Percentiles rank a stretch among this genome's conserved stretches.
Conservation (phyloP, 805 yeast genomes). For the Starmerella apis region DNA sequence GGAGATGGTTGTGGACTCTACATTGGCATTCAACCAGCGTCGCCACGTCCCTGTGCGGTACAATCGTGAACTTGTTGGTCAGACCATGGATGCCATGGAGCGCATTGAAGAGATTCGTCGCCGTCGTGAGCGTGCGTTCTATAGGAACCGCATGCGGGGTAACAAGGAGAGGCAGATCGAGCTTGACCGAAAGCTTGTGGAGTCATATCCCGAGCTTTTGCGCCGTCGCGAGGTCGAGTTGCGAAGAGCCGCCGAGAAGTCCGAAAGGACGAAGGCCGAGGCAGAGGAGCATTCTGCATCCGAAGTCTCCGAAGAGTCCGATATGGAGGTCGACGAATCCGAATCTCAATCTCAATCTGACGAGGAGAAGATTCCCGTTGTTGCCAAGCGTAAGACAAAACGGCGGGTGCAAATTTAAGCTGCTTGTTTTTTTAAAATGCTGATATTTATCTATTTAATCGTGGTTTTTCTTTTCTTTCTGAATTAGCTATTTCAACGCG, state of each 20-base stretch:
- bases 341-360: conserved; percentile 29
- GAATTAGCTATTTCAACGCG: not conserved
- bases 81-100: conserved; percentile 89
- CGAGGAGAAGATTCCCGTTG: conserved; percentile 39
- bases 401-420: conserved; percentile 18
- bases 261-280: conserved; percentile 40
- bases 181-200: conserved; percentile 80
- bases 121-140: conserved; percentile 96
- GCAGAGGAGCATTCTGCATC: conserved; percentile 37
- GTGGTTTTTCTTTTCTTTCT: not conserved
- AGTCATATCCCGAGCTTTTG: conserved; percentile 76
- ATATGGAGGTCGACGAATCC: conserved; percentile 33
- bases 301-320: conserved; percentile 40
- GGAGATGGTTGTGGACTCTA: conserved; percentile 93
- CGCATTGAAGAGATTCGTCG: conserved; percentile 92
- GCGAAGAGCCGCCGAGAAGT: conserved; percentile 53
- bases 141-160: conserved; percentile 98
- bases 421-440: not conserved
- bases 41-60: conserved; percentile 97
- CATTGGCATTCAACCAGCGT: conserved; percentile 91
- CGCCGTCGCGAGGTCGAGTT: conserved; percentile 89
- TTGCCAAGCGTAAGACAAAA: conserved; percentile 55
- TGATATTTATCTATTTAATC: conserved; percentile 5
- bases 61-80: conserved; percentile 89
- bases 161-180: conserved; percentile 79